phyloP scores from a whole-genome alignment of 129 eudicot species.

The Deinandra increscens region DNA sequence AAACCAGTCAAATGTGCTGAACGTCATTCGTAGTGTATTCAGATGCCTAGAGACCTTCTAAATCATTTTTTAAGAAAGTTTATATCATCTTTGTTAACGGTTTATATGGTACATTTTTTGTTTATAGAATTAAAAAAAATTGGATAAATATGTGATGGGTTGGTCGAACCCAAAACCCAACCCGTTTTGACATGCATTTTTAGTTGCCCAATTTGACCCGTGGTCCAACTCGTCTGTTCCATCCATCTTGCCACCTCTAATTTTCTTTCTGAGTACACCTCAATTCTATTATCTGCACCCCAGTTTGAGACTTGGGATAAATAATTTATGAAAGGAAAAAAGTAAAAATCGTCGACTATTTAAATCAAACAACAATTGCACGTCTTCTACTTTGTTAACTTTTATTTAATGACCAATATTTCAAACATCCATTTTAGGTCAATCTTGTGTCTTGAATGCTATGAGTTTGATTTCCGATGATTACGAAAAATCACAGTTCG shows the following conservation, averaged over 20 bases:
- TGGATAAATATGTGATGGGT: not conserved
- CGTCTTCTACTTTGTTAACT: too few relatives aligned
- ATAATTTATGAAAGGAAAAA: too few relatives aligned
- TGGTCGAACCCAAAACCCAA: not conserved
- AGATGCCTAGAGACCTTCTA: not conserved
- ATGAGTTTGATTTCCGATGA: constrained; percentile 39
- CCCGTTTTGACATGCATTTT: not conserved
- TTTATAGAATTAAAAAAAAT: not conserved
- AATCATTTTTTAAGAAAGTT: not conserved
- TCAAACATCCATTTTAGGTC: too few relatives aligned
- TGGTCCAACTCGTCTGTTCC: too few relatives aligned
- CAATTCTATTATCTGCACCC: too few relatives aligned
- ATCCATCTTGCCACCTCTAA: too few relatives aligned
- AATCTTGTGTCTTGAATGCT: constrained; percentile 16
- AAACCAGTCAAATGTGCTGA: not conserved
- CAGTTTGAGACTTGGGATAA: too few relatives aligned
- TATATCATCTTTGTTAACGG: not conserved
- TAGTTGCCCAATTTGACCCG: not conserved
- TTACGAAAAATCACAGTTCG: constrained; percentile 8
- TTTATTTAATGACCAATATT: too few relatives aligned
- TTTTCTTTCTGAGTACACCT: too few relatives aligned
- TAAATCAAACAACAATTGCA: too few relatives aligned
- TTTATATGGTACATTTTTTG: not conserved
- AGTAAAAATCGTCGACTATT: too few relatives aligned
- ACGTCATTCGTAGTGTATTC: not conserved